Percentiles rank a stretch among this genome's conserved stretches.
phyloP scores from a whole-genome alignment of 148 eudicot genomes.

The Diospyros lotus region DNA sequence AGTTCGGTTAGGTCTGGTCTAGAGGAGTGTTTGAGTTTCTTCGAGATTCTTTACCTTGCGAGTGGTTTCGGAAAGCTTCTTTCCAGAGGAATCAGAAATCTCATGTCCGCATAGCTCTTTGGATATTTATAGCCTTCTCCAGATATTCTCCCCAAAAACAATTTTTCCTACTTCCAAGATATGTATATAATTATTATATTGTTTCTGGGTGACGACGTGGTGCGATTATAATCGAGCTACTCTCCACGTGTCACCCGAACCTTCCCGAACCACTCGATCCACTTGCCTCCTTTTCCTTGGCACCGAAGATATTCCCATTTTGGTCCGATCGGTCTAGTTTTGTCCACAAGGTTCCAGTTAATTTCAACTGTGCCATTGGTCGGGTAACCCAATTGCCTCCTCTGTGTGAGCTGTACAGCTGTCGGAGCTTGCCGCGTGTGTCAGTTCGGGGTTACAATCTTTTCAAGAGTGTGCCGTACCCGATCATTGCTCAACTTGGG shows the following conservation, averaged over 20 bases:
- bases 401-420: too few relatives aligned
- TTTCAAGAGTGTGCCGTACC: neutral
- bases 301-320: neutral
- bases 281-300: neutral
- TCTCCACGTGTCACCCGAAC: slow-evolving; percentile 16
- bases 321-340: neutral
- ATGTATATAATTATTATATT: neutral
- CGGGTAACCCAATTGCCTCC: neutral
- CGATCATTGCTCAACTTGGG: neutral
- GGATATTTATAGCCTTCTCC: slow-evolving; percentile 35
- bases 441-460: neutral
- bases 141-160: slow-evolving; percentile 14
- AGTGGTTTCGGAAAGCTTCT: neutral
- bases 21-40: neutral
- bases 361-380: neutral
- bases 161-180: too few relatives aligned
- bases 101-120: neutral
- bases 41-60: neutral
- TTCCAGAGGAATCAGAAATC: neutral
- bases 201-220: slow-evolving; percentile 16
- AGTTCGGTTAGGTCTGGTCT: neutral
- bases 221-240: neutral
- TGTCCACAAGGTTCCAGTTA: neutral
- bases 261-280: slow-evolving; percentile 13
- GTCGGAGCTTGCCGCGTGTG: neutral